Evolutionary conservation across 345 rosid genomes (phyloP).

Genomic region (Excoecaria agallocha): DNA sequence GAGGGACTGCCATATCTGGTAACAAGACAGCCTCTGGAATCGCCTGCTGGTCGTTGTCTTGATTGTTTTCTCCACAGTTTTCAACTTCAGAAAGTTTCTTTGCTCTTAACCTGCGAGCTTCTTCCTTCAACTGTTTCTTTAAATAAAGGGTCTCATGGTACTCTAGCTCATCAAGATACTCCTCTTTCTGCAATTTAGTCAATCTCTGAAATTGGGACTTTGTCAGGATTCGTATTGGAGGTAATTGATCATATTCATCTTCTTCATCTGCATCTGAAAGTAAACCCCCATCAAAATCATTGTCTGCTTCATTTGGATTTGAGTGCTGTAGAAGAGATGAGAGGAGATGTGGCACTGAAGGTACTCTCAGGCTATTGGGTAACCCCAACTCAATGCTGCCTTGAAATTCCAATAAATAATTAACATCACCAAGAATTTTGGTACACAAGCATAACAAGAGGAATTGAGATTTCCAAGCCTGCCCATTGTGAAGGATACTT

Average conservation of each 20-base stretch:
- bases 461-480: slow-evolving; percentile 77
- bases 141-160: slow-evolving; percentile 77
- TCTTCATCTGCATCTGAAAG: slow-evolving; percentile 56
- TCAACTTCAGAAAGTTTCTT: slow-evolving; percentile 43
- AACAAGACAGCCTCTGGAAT: slow-evolving; percentile 53
- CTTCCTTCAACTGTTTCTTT: slow-evolving; percentile 84
- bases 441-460: slow-evolving; percentile 60
- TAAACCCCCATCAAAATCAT: slow-evolving; percentile 48
- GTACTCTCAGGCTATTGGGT: slow-evolving; percentile 44
- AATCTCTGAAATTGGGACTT: slow-evolving; percentile 72
- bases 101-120: slow-evolving; percentile 45
- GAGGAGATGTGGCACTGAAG: slow-evolving; percentile 91
- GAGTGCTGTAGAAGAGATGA: slow-evolving; percentile 64
- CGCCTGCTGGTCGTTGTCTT: slow-evolving; percentile 31
- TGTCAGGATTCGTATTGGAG: slow-evolving; percentile 72
- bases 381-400: slow-evolving; percentile 66
- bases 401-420: slow-evolving; percentile 53
- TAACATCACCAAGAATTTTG: slow-evolving; percentile 80
- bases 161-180: slow-evolving; percentile 85
- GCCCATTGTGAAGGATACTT: slow-evolving; percentile 74
- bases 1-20: slow-evolving; percentile 85
- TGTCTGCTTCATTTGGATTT: slow-evolving; percentile 46
- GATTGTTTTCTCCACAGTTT: slow-evolving; percentile 24
- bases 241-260: slow-evolving; percentile 85
- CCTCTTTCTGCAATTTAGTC: slow-evolving; percentile 63